phyloP scores from a whole-genome alignment of 129 eudicot genomes.

The Saposhnikovia divaricata region DNA sequence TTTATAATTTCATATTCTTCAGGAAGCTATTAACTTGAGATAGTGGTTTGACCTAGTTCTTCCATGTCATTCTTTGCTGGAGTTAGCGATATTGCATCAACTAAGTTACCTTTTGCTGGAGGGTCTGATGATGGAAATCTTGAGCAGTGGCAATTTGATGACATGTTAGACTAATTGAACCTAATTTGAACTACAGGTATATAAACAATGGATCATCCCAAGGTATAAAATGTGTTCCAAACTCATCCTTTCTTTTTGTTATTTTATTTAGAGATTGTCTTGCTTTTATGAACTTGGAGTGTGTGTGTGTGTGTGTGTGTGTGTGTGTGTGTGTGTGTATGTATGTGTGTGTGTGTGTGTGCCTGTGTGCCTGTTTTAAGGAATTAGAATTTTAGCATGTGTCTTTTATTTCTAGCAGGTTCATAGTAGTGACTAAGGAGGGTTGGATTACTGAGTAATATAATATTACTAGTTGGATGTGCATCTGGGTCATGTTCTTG shows the following conservation, averaged over 20 bases:
- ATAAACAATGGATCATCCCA: slow-evolving; percentile 50
- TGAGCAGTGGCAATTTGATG: slow-evolving; percentile 71
- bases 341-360: neutral
- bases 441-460: neutral
- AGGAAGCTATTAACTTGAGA: too few relatives aligned
- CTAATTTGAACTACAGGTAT: slow-evolving; percentile 42
- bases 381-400: too few relatives aligned
- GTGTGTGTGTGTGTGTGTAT: too few relatives aligned
- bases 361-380: neutral
- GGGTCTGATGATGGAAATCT: slow-evolving; percentile 45
- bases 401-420: too few relatives aligned
- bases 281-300: too few relatives aligned
- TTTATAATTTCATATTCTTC: too few relatives aligned
- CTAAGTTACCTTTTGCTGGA: slow-evolving; percentile 46
- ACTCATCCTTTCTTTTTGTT: too few relatives aligned
- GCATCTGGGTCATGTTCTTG: slow-evolving; percentile 64
- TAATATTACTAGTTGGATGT: slow-evolving; percentile 60
- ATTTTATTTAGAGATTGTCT: too few relatives aligned
- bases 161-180: slow-evolving; percentile 48
- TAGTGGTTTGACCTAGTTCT: too few relatives aligned
- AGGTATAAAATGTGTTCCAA: slow-evolving; percentile 32
- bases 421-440: too few relatives aligned
- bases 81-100: slow-evolving; percentile 26
- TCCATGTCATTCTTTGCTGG: slow-evolving; percentile 8
- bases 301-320: too few relatives aligned